phyloP scores from a whole-genome alignment of 352 stramenopile species.

The Elongisporangium prolatum region DNA sequence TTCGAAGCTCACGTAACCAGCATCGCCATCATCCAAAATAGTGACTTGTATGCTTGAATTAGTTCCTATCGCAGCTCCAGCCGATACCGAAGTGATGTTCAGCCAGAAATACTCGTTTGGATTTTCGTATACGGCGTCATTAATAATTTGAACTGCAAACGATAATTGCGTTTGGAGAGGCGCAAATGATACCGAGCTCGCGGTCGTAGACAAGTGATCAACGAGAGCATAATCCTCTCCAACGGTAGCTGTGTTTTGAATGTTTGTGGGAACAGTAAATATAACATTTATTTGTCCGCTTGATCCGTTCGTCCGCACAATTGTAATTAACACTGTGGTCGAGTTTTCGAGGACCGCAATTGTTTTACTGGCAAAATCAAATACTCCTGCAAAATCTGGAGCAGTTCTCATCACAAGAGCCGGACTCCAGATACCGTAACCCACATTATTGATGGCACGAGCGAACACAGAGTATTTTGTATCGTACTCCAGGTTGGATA shows the following conservation, averaged over 20 bases:
- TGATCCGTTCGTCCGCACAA: conserved; percentile 39
- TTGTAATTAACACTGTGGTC: conserved; percentile 17
- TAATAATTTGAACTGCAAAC: conserved; percentile 33
- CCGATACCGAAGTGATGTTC: conserved; percentile 15
- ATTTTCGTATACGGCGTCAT: conserved; percentile 38
- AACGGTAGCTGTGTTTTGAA: conserved; percentile 15
- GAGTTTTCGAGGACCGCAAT: conserved; percentile 38
- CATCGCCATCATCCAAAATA: conserved; percentile 62
- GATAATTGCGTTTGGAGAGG: conserved; percentile 15
- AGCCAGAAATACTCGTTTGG: conserved; percentile 39
- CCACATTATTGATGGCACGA: conserved; percentile 25
- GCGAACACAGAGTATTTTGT: conserved; percentile 35
- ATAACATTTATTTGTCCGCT: conserved; percentile 32
- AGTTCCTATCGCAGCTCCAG: conserved; percentile 25
- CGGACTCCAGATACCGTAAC: conserved; percentile 30
- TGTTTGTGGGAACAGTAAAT: conserved; percentile 12
- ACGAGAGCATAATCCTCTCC: conserved; percentile 32
- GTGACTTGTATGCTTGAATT: conserved; percentile 27
- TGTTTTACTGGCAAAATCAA: conserved; percentile 25
- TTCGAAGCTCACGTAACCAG: conserved; percentile 48
- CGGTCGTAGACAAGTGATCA: conserved; percentile 6
- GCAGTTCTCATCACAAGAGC: conserved; percentile 19
- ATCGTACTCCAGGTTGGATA: conserved; percentile 22
- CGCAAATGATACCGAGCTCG: conserved; percentile 27
- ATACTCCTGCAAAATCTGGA: conserved; percentile 46